These are phyloP conservation scores for Metarhizium anisopliae DNA, from an alignment of 2,329 filamentous ascomycete genomes.

Conservation along the genomic window DNA sequence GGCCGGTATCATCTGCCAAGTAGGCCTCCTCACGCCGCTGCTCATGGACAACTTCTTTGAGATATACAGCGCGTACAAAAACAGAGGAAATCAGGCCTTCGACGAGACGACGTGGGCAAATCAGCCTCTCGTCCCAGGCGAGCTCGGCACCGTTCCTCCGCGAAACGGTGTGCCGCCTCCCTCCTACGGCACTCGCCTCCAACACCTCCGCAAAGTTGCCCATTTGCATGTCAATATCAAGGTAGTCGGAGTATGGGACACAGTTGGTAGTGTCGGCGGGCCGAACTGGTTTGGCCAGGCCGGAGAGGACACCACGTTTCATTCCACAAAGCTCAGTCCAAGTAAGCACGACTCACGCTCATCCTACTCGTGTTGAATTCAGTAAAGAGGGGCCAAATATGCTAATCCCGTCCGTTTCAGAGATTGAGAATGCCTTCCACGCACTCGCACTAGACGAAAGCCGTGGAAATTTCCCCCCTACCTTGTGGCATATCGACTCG, in stretches of 20 bases:
- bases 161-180: neutral
- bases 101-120: neutral
- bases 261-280: constrained; percentile 16
- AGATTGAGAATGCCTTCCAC: constrained; percentile 46
- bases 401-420: constrained; percentile 2
- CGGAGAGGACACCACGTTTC: neutral
- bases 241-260: constrained; percentile 12
- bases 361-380: too few relatives aligned
- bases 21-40: constrained; percentile 2
- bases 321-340: constrained; percentile 10
- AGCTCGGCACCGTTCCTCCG: neutral
- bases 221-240: constrained; percentile 1
- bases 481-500: constrained; percentile 17
- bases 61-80: neutral
- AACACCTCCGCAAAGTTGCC: neutral
- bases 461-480: constrained; percentile 23
- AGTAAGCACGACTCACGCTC: constrained; percentile 7
- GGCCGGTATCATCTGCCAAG: constrained; percentile 11
- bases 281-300: constrained; percentile 10
- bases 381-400: neutral
- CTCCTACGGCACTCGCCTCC: neutral
- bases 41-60: neutral
- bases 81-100: neutral
- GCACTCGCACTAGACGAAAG: constrained; percentile 45
- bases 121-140: neutral